phyloP scores from a whole-genome alignment of 495 filamentous ascomycete species.

The Hypoxylon cercidicola region DNA sequence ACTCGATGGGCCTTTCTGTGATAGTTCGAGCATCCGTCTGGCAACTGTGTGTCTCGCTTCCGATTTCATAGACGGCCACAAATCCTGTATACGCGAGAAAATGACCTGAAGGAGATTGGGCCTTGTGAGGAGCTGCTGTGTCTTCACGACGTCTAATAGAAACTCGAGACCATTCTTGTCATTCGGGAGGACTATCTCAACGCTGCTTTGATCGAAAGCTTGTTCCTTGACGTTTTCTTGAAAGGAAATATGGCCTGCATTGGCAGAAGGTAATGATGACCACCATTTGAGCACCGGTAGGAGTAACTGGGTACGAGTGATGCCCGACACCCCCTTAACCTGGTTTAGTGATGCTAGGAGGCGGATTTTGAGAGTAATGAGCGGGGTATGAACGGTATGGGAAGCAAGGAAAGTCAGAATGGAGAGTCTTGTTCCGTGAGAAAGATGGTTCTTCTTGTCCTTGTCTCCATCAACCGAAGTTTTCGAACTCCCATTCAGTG shows the following conservation, averaged over 20 bases:
- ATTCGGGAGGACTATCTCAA: conserved; percentile 70
- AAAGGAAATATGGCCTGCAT: conserved; percentile 47
- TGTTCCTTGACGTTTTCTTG: conserved; percentile 69
- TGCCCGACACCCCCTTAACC: conserved; percentile 72
- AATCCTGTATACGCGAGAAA: conserved; percentile 70
- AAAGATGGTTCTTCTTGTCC: conserved; percentile 64
- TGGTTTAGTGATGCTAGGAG: conserved; percentile 77
- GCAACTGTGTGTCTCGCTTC: conserved; percentile 69
- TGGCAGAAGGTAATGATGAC: conserved; percentile 58
- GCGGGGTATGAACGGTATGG: conserved; percentile 73
- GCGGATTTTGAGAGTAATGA: conserved; percentile 71
- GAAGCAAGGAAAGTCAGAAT: conserved; percentile 78
- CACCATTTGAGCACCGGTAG: conserved; percentile 75
- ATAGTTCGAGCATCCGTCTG: conserved; percentile 64
- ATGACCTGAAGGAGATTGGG: conserved; percentile 66
- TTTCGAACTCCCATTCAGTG: conserved; percentile 60
- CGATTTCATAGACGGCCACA: conserved; percentile 77
- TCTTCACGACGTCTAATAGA: conserved; percentile 64
- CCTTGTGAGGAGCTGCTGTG: conserved; percentile 54
- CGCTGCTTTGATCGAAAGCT: conserved; percentile 67
- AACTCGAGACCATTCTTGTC: conserved; percentile 72
- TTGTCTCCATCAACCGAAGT: conserved; percentile 46
- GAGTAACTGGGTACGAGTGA: conserved; percentile 74
- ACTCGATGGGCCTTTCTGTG: conserved; percentile 44
- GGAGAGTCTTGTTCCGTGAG: conserved; percentile 70